Percentiles rank a stretch among this genome's conserved stretches.
phyloP scores from a whole-genome alignment of 108 stramenopile genomes.

The Conticribra guillardii region DNA sequence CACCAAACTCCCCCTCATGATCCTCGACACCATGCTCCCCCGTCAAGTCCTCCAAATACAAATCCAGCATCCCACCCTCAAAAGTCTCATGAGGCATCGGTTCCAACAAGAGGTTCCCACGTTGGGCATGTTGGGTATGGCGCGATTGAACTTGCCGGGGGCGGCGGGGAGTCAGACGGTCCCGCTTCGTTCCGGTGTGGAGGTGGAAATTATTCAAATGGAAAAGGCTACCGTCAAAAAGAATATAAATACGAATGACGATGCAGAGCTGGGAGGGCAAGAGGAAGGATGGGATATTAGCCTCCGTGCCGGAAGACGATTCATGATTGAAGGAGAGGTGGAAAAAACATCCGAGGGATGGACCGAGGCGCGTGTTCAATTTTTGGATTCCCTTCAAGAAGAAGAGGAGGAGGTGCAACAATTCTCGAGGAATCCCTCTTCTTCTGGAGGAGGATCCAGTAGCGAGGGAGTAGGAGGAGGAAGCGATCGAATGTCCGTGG shows the following conservation, averaged over 20 bases:
- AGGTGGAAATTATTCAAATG: slow-evolving; percentile 64
- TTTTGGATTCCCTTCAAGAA: slow-evolving; percentile 53
- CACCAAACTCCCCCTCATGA: slow-evolving; percentile 60
- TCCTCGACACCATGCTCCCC: slow-evolving; percentile 76
- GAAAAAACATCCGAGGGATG: slow-evolving; percentile 59
- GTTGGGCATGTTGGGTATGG: slow-evolving; percentile 73
- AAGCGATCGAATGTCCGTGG: slow-evolving; percentile 44
- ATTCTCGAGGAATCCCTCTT: too few relatives aligned
- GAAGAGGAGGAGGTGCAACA: slow-evolving; percentile 49
- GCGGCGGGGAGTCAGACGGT: slow-evolving; percentile 43
- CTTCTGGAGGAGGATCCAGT: neutral
- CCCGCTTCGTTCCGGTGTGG: slow-evolving; percentile 56
- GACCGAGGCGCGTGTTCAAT: slow-evolving; percentile 65
- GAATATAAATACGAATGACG: neutral
- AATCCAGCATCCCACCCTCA: slow-evolving; percentile 61
- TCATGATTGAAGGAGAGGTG: slow-evolving; percentile 57
- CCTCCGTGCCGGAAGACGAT: slow-evolving; percentile 57
- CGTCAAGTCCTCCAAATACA: slow-evolving; percentile 68
- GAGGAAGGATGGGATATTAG: slow-evolving; percentile 47
- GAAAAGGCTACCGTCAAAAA: slow-evolving; percentile 26
- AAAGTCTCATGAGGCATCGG: slow-evolving; percentile 56
- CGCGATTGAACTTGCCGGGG: slow-evolving; percentile 5
- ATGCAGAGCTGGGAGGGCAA: neutral
- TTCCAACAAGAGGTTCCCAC: slow-evolving; percentile 55
- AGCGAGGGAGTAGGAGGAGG: neutral